These are phyloP conservation scores for Chaetomiaceae sp. DNA, from an alignment of 2,329 filamentous ascomycete species.

Conservation along the genomic window DNA sequence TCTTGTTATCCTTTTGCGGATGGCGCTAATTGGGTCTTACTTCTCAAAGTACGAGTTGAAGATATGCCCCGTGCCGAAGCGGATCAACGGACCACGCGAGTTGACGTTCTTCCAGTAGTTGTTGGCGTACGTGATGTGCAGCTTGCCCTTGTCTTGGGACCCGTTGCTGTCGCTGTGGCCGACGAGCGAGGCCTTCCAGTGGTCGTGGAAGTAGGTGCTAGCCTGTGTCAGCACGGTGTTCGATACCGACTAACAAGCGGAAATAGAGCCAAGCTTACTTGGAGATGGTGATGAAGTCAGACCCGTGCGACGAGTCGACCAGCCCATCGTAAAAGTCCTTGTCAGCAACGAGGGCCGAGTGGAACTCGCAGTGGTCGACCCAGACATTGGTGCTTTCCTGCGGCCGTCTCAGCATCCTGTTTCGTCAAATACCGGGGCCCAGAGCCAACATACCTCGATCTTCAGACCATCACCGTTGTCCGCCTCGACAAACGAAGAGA, in stretches of 20 bases:
- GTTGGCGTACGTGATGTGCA: slow-evolving; percentile 62
- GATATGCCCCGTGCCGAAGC: slow-evolving; percentile 62
- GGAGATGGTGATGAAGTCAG: slow-evolving; percentile 55
- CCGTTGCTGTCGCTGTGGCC: slow-evolving; percentile 58
- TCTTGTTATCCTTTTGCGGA: background rate
- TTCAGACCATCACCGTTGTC: slow-evolving; percentile 55
- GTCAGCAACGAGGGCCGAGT: slow-evolving; percentile 52
- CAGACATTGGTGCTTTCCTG: slow-evolving; percentile 56
- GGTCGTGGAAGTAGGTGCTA: slow-evolving; percentile 39
- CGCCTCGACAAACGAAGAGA: slow-evolving; percentile 53
- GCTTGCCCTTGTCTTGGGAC: slow-evolving; percentile 55
- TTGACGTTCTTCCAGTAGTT: slow-evolving; percentile 63
- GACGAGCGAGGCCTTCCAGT: slow-evolving; percentile 52
- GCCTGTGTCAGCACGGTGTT: background rate
- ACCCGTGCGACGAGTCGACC: slow-evolving; percentile 58
- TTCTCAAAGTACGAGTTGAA: slow-evolving; percentile 30
- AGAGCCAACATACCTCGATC: slow-evolving; percentile 32
- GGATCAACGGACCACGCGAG: slow-evolving; percentile 58
- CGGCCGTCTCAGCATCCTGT: background rate
- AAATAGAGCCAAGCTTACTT: slow-evolving; percentile 22
- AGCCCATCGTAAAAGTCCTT: slow-evolving; percentile 70
- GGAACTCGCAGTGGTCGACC: slow-evolving; percentile 65
- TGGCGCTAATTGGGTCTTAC: background rate
- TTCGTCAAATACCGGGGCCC: background rate
- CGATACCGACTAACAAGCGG: background rate